Conservation (phyloP, 2,329 filamentous ascomycete species). For the Trichoderma sp. region DNA sequence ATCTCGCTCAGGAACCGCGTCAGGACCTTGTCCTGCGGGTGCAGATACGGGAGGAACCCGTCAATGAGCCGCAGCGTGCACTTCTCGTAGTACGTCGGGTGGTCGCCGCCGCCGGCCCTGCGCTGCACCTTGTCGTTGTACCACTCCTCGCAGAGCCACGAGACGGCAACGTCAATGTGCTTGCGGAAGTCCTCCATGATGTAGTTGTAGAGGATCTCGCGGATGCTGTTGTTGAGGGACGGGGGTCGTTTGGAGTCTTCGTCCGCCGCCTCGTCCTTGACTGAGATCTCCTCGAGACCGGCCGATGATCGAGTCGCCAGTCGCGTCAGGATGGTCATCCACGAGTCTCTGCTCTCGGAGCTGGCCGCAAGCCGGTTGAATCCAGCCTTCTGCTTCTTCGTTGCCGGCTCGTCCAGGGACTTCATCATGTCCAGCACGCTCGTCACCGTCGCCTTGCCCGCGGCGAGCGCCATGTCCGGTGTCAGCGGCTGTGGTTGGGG, state of each 20-base stretch:
- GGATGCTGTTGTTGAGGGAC: slow-evolving; percentile 68
- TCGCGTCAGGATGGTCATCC: slow-evolving; percentile 84
- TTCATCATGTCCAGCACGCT: slow-evolving; percentile 79
- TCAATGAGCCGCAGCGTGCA: slow-evolving; percentile 83
- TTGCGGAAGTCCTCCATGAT: slow-evolving; percentile 89
- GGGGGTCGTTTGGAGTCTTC: slow-evolving; percentile 41
- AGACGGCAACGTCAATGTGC: slow-evolving; percentile 85
- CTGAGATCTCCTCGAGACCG: slow-evolving; percentile 62
- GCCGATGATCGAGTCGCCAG: slow-evolving; percentile 78
- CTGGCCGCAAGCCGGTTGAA: slow-evolving; percentile 84
- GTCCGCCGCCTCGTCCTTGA: slow-evolving; percentile 67
- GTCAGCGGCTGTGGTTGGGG: slow-evolving; percentile 75
- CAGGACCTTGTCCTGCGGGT: slow-evolving; percentile 84
- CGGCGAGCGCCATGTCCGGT: slow-evolving; percentile 69
- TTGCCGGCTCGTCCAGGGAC: slow-evolving; percentile 66
- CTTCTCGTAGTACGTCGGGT: slow-evolving; percentile 71
- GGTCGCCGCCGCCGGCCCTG: slow-evolving; percentile 46
- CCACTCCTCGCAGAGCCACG: slow-evolving; percentile 98
- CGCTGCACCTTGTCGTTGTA: slow-evolving; percentile 73
- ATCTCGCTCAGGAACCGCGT: slow-evolving; percentile 92
- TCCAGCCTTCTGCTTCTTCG: slow-evolving; percentile 67
- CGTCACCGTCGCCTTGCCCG: slow-evolving; percentile 72
- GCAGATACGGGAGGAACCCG: slow-evolving; percentile 86
- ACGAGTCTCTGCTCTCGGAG: slow-evolving; percentile 82
- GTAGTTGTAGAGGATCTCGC: slow-evolving; percentile 80